Base-by-base conservation (phyloP, 179 eudicot genomes). In the Silene coronaria region DNA sequence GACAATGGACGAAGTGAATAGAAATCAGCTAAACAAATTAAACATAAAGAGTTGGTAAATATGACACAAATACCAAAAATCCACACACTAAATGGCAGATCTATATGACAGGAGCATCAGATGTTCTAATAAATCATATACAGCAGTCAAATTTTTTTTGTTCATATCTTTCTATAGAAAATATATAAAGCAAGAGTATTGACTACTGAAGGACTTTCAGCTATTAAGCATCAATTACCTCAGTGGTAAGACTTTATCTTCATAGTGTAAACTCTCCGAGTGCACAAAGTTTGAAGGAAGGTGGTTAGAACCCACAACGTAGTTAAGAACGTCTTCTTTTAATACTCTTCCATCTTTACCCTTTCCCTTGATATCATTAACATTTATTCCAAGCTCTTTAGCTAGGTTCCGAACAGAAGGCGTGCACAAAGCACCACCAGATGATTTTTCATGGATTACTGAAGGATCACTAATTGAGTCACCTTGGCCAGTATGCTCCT, bases 401-500 rank as follows among this genome's bases (percentile, higher is more conserved):
- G 97, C 95, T 73, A 95, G 84, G 81, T 77, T 85, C 17, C 97
- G 94, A 59, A 92, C 89, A 67, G 91, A 91, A 24, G 99, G 99
- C 23, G 97, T 91, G 77, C 90, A 89, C 78, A 88, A 79, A 77
- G 82, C 86, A 59, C 84, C 87, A 75, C 81, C 79, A 21, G 13
- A 57, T 62, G 76, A 84, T 60, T 68, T 82, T 64, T 71, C 73
- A 74, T 67, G 10, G 68, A 70, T 67, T 45, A 77, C n/a, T 68
- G 75, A 76, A 79, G 48, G 82, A 72, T 78, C 79, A 76, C 48
- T 61, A 77, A 71, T 78, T 42, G 78, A 46, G 63, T 76, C 88
- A 80, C 69, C 78, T 64, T 70, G 22, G 66, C 61, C 55, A 65
- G 80, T 9, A 34, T 84, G 76, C 46, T 55, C 76, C 42, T 64